Evolutionary conservation across 1,139 yeast species (phyloP).

Genomic region (Barnettozyma hawaiiensis): DNA sequence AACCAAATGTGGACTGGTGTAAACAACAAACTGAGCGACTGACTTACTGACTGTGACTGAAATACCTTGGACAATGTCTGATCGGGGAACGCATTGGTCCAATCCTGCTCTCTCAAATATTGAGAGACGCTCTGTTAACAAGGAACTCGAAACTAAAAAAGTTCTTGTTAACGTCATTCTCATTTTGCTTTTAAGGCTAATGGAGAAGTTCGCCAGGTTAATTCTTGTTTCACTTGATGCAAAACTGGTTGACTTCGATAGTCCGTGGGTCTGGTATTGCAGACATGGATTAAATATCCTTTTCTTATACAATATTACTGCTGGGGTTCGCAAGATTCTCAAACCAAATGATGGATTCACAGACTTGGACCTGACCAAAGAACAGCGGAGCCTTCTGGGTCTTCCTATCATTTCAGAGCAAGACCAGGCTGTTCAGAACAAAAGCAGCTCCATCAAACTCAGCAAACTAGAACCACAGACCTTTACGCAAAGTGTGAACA

Average conservation of each 20-base stretch:
- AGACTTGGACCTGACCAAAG: conserved; percentile 37
- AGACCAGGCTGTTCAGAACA: background rate
- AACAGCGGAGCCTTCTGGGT: conserved; percentile 40
- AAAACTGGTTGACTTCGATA: conserved; percentile 2
- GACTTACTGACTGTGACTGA: no score
- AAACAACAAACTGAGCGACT: no score
- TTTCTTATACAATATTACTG: conserved; percentile 33
- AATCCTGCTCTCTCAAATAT: conserved; percentile 31
- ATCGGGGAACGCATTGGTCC: conserved; percentile 21
- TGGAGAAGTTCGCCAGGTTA: conserved; percentile 24
- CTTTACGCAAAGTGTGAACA: conserved; percentile 22
- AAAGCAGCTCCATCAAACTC: conserved; percentile 2
- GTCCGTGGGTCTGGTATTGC: conserved; percentile 1
- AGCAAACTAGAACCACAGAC: conserved; percentile 27
- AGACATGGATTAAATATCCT: conserved; percentile 28
- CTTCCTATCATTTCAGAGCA: conserved; percentile 26
- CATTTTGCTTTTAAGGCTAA: conserved; percentile 27
- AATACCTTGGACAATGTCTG: conserved; percentile 5
- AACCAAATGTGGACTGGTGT: no score
- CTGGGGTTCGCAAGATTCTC: conserved; percentile 33
- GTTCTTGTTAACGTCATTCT: conserved; percentile 31
- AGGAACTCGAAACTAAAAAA: conserved; percentile 34
- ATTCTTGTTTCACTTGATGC: conserved; percentile 22
- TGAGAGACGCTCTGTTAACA: conserved; percentile 32
- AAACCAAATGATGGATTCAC: conserved; percentile 33